phyloP scores from a whole-genome alignment of 805 yeast species.

The Yamadazyma sp. region DNA sequence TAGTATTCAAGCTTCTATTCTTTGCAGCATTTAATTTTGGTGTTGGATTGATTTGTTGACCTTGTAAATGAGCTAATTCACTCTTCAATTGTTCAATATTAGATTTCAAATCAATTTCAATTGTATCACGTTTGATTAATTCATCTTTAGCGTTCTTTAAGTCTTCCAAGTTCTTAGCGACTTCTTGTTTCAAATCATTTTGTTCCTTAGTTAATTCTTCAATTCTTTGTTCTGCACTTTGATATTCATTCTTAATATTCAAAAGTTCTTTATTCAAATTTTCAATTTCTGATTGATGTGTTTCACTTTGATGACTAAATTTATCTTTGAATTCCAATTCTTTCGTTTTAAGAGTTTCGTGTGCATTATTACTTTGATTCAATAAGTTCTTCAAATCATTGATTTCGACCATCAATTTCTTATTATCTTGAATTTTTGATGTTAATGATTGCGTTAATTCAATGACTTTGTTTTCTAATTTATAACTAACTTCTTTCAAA shows the following conservation, averaged over 20 bases:
- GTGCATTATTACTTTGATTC: conserved; percentile 51
- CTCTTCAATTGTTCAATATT: conserved; percentile 54
- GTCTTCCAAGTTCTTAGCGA: conserved; percentile 57
- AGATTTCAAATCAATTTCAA: conserved; percentile 63
- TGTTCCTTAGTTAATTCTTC: conserved; percentile 61
- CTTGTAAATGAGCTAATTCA: conserved; percentile 47
- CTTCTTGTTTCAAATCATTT: conserved; percentile 60
- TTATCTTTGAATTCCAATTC: conserved; percentile 51
- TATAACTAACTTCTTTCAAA: conserved; percentile 86
- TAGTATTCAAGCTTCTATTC: conserved; percentile 31
- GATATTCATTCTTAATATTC: conserved; percentile 53
- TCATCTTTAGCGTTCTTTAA: conserved; percentile 58
- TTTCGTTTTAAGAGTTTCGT: conserved; percentile 52
- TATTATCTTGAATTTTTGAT: conserved; percentile 77
- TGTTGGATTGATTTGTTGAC: conserved; percentile 22
- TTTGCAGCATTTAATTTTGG: conserved; percentile 22
- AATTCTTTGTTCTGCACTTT: conserved; percentile 56
- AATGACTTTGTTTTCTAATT: conserved; percentile 95
- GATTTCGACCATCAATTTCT: conserved; percentile 62
- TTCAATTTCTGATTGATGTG: conserved; percentile 48
- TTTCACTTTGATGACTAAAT: conserved; percentile 41
- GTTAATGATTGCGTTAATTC: conserved; percentile 86
- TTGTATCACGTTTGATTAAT: conserved; percentile 55
- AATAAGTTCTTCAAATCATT: conserved; percentile 43
- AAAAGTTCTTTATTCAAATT: conserved; percentile 54